Evolutionary conservation across 495 filamentous ascomycete genomes (phyloP), one percentile per base, ranked within the genome.

Genomic region (Aspergillus taichungensis): DNA sequence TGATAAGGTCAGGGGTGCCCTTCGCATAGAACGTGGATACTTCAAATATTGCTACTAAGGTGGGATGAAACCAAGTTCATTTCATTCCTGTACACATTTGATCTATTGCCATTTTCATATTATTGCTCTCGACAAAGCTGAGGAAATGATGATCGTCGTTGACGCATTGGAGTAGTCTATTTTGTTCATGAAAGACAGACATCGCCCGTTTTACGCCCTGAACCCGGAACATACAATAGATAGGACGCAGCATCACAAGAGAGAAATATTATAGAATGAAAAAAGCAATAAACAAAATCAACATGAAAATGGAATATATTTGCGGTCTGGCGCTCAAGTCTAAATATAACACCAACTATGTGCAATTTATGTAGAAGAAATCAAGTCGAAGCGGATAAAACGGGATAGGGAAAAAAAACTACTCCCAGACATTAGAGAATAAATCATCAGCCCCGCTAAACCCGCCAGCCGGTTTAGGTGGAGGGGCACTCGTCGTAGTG

Each of bases 341-440:
- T 50, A 50, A 40, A 37, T 8, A 14, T 38, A 49, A 49, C 40
- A 39, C 36, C 39, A 46, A 31, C n/a, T 47, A 47, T 52, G 49
- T 52, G 49, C 48, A 48, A 38, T 35, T 33, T 42, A n/a, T 12
- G 13, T 13, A 12, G 12, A 13, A 42, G 13, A 39, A 31, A 24
- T 27, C 30, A 36, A 32, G 2, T 45, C 18, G 18, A 24, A 24
- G 18, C 18, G 27, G 6, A 28, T 46, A 51, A 28, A 50, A 32
- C 37, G 40, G 38, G 33, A 31, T 50, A 47, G 39, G 41, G 30
- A 46, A 41, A 45, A 42, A 6, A 32, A 31, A 44, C 45, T 68
- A 94, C 64, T 87, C 74, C 89, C 89, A 95, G 47, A 95, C 89
- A 67, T 95, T 95, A 34, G 85, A 89, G 62, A 94, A 95, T 56